Evolutionary conservation across 805 yeast genomes (phyloP).

Genomic region (Zygosaccharomyces bisporus): DNA sequence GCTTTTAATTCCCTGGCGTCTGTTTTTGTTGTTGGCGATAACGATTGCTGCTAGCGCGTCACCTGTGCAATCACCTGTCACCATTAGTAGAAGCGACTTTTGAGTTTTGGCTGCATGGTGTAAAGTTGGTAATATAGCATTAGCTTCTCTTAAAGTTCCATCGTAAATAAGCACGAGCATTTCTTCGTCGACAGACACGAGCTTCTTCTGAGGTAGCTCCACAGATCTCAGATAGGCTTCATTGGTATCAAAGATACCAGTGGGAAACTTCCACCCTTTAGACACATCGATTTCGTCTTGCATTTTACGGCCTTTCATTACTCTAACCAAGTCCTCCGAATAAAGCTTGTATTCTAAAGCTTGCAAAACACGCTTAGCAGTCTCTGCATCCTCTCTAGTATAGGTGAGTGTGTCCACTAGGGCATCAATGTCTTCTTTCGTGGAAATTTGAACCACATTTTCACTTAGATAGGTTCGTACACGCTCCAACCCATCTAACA

Average conservation of each 20-base stretch:
- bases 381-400: slow-evolving; percentile 17
- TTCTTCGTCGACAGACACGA: slow-evolving; percentile 23
- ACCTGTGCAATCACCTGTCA: slow-evolving; percentile 28
- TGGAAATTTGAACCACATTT: slow-evolving; percentile 16
- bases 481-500: slow-evolving; percentile 13
- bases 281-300: slow-evolving; percentile 30
- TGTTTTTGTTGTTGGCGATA: slow-evolving; percentile 33
- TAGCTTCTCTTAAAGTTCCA: slow-evolving; percentile 29
- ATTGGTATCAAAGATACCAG: slow-evolving; percentile 28
- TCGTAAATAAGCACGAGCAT: slow-evolving; percentile 29
- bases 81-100: slow-evolving; percentile 27
- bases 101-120: slow-evolving; percentile 24
- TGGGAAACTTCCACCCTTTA: slow-evolving; percentile 33
- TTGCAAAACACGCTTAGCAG: slow-evolving; percentile 20
- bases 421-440: slow-evolving; percentile 17
- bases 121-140: slow-evolving; percentile 28
- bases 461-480: slow-evolving; percentile 17
- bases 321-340: slow-evolving; percentile 32
- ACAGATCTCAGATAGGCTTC: slow-evolving; percentile 32
- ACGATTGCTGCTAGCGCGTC: slow-evolving; percentile 33
- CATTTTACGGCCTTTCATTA: slow-evolving; percentile 27
- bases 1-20: slow-evolving; percentile 21
- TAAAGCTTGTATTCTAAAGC: slow-evolving; percentile 27
- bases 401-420: slow-evolving; percentile 18
- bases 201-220: slow-evolving; percentile 24